Evolutionary conservation across 208 protist genomes (phyloP).

Genomic region (Lotmaria passim): DNA sequence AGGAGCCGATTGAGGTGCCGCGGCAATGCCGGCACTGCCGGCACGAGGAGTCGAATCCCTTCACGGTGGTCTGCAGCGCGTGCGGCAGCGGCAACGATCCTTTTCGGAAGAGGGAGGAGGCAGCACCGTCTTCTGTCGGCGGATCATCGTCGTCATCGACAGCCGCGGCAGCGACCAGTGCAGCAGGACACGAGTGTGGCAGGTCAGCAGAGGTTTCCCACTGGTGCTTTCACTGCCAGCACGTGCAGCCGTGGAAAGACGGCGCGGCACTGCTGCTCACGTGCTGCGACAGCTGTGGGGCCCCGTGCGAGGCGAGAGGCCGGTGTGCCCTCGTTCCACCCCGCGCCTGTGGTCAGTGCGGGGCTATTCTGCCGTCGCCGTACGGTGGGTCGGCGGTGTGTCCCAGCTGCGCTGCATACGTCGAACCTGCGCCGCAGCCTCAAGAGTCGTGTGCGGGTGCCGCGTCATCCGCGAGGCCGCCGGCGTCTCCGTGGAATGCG

Average conservation of each 20-base stretch:
- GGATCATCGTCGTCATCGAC: not conserved
- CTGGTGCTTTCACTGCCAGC: slow-evolving; percentile 32
- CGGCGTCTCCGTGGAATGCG: slow-evolving; percentile 26
- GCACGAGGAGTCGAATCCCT: slow-evolving; percentile 43
- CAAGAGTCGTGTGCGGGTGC: not conserved
- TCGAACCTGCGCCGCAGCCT: slow-evolving; percentile 8
- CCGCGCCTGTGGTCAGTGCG: slow-evolving; percentile 33
- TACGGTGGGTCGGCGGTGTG: slow-evolving; percentile 35
- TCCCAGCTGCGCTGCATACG: slow-evolving; percentile 35
- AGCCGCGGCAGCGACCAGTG: not conserved
- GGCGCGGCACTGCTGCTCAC: slow-evolving; percentile 1
- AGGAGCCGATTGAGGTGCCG: slow-evolving; percentile 3
- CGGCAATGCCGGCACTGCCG: slow-evolving; percentile 46
- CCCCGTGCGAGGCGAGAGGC: slow-evolving; percentile 19
- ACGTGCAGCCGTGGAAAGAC: slow-evolving; percentile 3
- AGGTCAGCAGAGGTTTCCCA: not conserved
- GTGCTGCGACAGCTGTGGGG: slow-evolving; percentile 20
- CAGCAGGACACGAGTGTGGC: not conserved
- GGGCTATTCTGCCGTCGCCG: slow-evolving; percentile 8
- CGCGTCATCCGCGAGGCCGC: not conserved
- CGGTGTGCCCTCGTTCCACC: slow-evolving; percentile 6
- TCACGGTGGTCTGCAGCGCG: slow-evolving; percentile 34
- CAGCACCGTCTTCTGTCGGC: not conserved
- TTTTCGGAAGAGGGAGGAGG: slow-evolving; percentile 4
- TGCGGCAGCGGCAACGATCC: slow-evolving; percentile 26